Base-by-base conservation (phyloP, 2,329 filamentous ascomycete genomes). In the Cladosporium sp. region DNA sequence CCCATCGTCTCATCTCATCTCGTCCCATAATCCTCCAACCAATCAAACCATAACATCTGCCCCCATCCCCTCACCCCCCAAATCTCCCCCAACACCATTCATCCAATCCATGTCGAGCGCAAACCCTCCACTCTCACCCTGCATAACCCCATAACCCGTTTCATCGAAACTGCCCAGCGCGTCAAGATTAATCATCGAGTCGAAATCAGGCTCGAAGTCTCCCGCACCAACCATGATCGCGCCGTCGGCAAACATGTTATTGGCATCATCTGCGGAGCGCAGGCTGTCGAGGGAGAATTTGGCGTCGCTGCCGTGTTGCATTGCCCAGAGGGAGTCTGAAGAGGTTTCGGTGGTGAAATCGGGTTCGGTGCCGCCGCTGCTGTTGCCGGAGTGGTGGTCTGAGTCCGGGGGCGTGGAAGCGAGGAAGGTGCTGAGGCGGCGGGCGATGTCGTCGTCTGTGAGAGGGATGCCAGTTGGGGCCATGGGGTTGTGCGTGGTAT, bases 391-490 rank as follows among this genome's bases (percentile, higher is more conserved):
- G 64, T 69, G 67, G 32, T 71, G 65, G 16, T 76, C 75, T 5
- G 75, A 81, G 32, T 81, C 79, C 2, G 82, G 82, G 3, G 82
- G 82, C 1, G 81, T 83, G 43, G 79, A 80, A 13, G 81, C 81
- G n/a, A 84, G 78, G 76, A 82, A 84, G 1, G 78, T 79, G 71
- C 82, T 81, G 26, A 84, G 75, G 34, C 79, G 77, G 28, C 77
- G 76, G 5, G 80, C 81, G 25, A 84, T 79, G 67, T 82, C 81
- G 66, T 80, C 80, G 69, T 83, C 82, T 4, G 79, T 78, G 26
- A 74, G 48, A 32, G 66, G 68, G 28, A 69, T 62, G 51, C 63
- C 60, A 30, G 67, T 54, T 4, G 60, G 49, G 11, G 69, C 65
- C 60, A 67, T 36, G 18, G 30, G 23, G 30, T 32, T 34, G 26